phyloP scores from a whole-genome alignment of 768 basidiomycete species.

The Agaricus bisporus region DNA sequence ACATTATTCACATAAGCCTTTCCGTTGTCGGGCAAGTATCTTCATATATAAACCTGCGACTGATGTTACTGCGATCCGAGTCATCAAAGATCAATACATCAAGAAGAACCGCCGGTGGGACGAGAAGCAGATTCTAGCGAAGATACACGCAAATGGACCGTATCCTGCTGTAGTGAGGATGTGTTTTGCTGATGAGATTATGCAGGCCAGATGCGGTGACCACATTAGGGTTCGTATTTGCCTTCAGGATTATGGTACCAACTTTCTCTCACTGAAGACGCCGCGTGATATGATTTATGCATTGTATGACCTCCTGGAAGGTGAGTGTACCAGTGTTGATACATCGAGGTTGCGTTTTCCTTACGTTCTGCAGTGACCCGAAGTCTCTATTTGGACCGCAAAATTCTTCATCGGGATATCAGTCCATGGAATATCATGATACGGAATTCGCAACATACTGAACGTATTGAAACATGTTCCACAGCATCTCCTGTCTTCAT shows the following conservation, averaged over 20 bases:
- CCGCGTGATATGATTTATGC: neutral
- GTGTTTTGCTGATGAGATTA: neutral
- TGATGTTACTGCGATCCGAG: neutral
- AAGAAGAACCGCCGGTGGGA: neutral
- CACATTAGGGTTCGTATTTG: neutral
- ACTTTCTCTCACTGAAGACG: neutral
- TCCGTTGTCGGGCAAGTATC: neutral
- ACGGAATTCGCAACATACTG: neutral
- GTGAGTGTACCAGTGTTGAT: neutral
- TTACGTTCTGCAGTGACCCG: slow-evolving; percentile 1
- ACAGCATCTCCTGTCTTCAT: neutral
- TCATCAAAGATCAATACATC: slow-evolving; percentile 2
- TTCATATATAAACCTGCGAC: neutral
- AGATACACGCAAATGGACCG: neutral
- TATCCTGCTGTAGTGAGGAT: neutral
- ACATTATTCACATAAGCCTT: neutral
- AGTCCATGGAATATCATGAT: slow-evolving; percentile 3
- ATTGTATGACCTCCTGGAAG: slow-evolving; percentile 11
- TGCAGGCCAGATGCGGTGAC: neutral
- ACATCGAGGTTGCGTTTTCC: neutral
- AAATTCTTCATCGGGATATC: slow-evolving; percentile 8
- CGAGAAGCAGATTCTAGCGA: neutral
- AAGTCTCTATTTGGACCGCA: slow-evolving; percentile 2
- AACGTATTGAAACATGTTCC: neutral
- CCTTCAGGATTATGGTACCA: neutral